Conservation (phyloP, 2,329 filamentous ascomycete species). For the Cercospora berteroae region DNA sequence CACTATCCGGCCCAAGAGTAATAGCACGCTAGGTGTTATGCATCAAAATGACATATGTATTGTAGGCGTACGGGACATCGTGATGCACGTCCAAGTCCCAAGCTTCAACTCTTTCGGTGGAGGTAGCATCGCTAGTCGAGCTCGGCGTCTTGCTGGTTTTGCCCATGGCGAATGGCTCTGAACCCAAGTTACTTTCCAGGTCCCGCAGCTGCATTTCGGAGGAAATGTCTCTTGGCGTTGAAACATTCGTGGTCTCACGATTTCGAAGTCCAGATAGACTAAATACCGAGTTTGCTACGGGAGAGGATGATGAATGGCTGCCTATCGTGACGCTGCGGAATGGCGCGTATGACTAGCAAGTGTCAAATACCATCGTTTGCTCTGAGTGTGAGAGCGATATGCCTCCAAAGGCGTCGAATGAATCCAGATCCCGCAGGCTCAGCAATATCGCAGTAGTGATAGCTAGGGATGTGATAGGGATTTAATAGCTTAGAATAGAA, state of each 20-base stretch:
- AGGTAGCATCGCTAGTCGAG: too few relatives aligned
- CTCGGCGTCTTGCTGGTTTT: too few relatives aligned
- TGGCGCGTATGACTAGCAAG: not conserved
- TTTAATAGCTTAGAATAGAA: too few relatives aligned
- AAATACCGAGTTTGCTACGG: not conserved
- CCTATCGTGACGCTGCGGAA: not conserved
- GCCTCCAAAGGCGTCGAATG: not conserved
- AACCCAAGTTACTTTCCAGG: too few relatives aligned
- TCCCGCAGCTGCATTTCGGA: too few relatives aligned
- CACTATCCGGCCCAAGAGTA: not conserved
- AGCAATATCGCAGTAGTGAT: too few relatives aligned
- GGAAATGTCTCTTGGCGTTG: too few relatives aligned
- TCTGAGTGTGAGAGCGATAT: not conserved
- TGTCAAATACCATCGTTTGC: not conserved
- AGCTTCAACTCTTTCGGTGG: too few relatives aligned
- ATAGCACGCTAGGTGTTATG: not conserved
- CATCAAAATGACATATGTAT: not conserved
- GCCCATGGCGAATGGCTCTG: too few relatives aligned
- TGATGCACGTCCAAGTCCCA: too few relatives aligned
- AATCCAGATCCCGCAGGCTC: too few relatives aligned
- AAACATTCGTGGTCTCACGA: not conserved
- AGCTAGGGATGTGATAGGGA: too few relatives aligned
- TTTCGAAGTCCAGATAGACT: not conserved
- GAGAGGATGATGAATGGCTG: not conserved
- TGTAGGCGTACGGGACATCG: not conserved